Evolutionary conservation across 257 asterid species (phyloP), one percentile per base, ranked within the genome.

Genomic region (Primulina eburnea): DNA sequence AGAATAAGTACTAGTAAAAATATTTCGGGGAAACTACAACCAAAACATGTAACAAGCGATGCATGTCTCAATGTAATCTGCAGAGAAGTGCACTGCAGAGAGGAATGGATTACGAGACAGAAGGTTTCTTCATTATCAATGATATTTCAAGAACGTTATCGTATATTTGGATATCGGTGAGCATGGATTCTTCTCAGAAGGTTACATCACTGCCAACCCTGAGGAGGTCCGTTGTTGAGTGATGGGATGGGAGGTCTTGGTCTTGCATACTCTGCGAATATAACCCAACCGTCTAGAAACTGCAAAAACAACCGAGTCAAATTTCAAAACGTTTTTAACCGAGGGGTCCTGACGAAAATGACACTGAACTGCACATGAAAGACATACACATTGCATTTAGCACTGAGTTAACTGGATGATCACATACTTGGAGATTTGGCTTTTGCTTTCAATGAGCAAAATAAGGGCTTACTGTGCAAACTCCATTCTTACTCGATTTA

Each of bases 261-360:
- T 76, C 89, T 82, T 73, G 97, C 95, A 76, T 88, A 86, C 86
- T 90, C 95, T 0, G 91, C 97, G 37, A 88, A 90, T 66, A 90
- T 90, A 60, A 90, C 95, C 97, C 92, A 88, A 7, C 91, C 97
- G 55, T 90, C 97, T 85, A 88, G 67, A 82, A 80, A 90, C 97
- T 90, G 64, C 84, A 80, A 82, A 70, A 73, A 28, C 14, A 4
- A 7, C 34, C 0, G 34, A 62, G 21, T n/a, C n/a, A 34, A 17
- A 32, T 43, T 35, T 64, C 65, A 9, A 47, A 35, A 50, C 12
- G n/a, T 57, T 34, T 35, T 64, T 52, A 11, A 63, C 33, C 50
- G 32, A 47, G n/a, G n/a, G 17, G 47, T 30, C 56, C 70, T 12
- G 59, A 28, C n/a, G 20, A 16, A 62, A 61, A 62, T 28, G 56